Evolutionary conservation across 306 rosid genomes (phyloP).

Genomic region (Vigna angularis): DNA sequence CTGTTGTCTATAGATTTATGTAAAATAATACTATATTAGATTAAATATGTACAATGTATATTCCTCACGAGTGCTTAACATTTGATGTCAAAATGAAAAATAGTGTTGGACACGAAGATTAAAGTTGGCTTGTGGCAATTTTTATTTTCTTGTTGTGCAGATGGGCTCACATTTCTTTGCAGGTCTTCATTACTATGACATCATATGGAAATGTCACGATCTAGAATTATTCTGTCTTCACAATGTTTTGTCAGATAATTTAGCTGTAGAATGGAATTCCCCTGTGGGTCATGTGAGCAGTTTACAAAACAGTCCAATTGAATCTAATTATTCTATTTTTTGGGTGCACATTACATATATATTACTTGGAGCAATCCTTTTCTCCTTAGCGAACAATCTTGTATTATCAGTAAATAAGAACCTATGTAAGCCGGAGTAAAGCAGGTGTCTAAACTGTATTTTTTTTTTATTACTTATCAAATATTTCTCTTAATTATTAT

Average conservation of each 20-base stretch:
- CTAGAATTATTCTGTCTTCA: slow-evolving; percentile 7
- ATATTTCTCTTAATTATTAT: background rate
- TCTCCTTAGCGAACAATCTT: background rate
- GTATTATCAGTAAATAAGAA: background rate
- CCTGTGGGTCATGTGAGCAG: background rate
- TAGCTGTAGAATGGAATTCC: slow-evolving; percentile 4
- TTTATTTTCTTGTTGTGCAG: background rate
- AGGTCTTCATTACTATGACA: background rate
- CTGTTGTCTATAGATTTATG: background rate
- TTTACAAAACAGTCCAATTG: slow-evolving; percentile 12
- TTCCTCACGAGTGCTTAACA: background rate
- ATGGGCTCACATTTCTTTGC: background rate
- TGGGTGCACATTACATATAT: background rate
- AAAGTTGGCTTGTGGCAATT: slow-evolving; percentile 22
- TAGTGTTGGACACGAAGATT: slow-evolving; percentile 8
- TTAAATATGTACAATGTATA: background rate
- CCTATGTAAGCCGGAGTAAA: background rate
- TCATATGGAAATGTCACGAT: slow-evolving; percentile 2
- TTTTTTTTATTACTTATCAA: background rate
- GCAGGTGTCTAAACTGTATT: background rate
- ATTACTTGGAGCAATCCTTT: slow-evolving; percentile 12
- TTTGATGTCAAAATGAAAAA: background rate
- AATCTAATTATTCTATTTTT: slow-evolving; percentile 12
- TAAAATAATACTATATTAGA: background rate
- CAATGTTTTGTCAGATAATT: background rate